These are phyloP conservation scores for Saitozyma sp. DNA, from an alignment of 768 basidiomycete genomes.

Conservation along the genomic window DNA sequence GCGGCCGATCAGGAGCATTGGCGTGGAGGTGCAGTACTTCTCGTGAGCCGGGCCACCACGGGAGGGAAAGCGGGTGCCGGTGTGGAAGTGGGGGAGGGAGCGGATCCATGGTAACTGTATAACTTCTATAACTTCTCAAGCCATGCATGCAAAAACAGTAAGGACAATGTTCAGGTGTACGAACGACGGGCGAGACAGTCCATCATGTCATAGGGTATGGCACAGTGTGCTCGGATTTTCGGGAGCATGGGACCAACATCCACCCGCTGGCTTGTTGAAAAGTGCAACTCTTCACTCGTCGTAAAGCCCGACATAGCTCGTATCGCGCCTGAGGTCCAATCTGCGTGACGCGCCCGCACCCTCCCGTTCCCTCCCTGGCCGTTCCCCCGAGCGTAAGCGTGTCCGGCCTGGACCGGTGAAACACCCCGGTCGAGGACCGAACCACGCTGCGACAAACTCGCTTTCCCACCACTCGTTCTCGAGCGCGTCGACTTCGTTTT, in stretches of 20 bases:
- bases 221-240: too few species aligned
- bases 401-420: slow-evolving; percentile 1
- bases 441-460: slow-evolving; percentile 38
- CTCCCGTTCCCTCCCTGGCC: not conserved
- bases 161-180: not conserved
- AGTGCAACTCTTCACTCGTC: slow-evolving; percentile 1
- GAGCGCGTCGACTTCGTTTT: slow-evolving; percentile 11
- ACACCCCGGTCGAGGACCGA: slow-evolving; percentile 29
- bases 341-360: not conserved
- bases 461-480: slow-evolving; percentile 39
- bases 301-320: slow-evolving; percentile 18
- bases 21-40: slow-evolving; percentile 91
- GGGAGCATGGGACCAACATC: too few species aligned
- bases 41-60: slow-evolving; percentile 19
- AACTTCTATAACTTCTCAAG: not conserved
- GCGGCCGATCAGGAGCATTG: slow-evolving; percentile 83
- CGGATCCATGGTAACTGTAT: too few species aligned
- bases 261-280: too few species aligned
- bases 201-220: too few species aligned
- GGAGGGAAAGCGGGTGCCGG: too few species aligned
- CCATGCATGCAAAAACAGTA: not conserved
- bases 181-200: not conserved
- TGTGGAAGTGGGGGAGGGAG: too few species aligned
- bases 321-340: slow-evolving; percentile 1
- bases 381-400: not conserved